Conservation (phyloP, 2,329 filamentous ascomycete genomes). For the Aspergillus tamarii region DNA sequence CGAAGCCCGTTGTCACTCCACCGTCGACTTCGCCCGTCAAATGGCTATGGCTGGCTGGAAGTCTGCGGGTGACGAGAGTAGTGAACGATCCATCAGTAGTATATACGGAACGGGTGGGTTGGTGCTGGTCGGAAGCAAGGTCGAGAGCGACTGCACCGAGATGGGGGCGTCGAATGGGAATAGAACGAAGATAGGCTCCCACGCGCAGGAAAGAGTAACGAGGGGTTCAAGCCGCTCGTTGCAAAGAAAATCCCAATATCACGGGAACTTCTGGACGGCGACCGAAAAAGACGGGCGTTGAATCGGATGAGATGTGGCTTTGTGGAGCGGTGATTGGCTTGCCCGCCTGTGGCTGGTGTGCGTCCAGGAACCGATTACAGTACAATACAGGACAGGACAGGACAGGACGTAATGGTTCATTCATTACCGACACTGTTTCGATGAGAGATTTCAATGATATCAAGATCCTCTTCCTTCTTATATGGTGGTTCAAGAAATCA, state of each 20-base stretch:
- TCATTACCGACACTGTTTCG: background rate
- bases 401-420: background rate
- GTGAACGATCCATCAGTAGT: constrained; percentile 59
- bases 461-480: background rate
- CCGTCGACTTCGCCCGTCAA: constrained; percentile 60
- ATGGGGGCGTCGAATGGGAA: constrained; percentile 5
- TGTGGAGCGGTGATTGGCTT: constrained; percentile 6
- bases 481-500: background rate
- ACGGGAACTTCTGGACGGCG: constrained; percentile 21
- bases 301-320: constrained; percentile 13
- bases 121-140: constrained; percentile 19
- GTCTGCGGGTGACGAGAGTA: constrained; percentile 50
- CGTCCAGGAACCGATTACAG: background rate
- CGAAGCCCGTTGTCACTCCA: constrained; percentile 46
- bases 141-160: constrained; percentile 14
- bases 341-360: constrained; percentile 11
- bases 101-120: constrained; percentile 21
- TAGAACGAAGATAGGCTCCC: constrained; percentile 10
- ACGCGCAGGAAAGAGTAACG: constrained; percentile 18
- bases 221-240: constrained; percentile 25
- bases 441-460: background rate
- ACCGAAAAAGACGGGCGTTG: constrained; percentile 13
- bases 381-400: background rate
- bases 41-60: constrained; percentile 59
- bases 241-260: constrained; percentile 28